phyloP scores from a whole-genome alignment of 148 eudicot species.

The Tetragonia tetragonoides region DNA sequence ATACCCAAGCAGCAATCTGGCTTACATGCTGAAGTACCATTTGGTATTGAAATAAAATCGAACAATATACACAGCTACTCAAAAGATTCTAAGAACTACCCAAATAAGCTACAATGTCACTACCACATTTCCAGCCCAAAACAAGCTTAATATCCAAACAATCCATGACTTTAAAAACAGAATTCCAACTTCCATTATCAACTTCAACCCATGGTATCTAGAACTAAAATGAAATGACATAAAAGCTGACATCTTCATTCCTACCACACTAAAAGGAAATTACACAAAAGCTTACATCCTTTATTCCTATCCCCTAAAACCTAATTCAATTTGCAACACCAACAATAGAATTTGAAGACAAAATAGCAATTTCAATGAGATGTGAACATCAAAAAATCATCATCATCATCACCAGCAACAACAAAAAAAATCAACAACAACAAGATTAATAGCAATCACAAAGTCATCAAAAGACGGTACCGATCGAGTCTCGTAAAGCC shows the following conservation, averaged over 20 bases:
- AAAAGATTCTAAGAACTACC: not conserved
- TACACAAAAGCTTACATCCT: not conserved
- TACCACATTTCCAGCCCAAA: not conserved
- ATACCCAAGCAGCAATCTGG: not conserved
- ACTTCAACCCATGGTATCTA: conserved; percentile 11
- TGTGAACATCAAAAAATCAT: not conserved
- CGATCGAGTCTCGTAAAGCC: conserved; percentile 83
- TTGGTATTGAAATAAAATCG: not conserved
- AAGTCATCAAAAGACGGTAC: conserved; percentile 30
- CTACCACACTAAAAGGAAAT: not conserved
- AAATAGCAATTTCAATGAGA: not conserved
- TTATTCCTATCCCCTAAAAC: not conserved
- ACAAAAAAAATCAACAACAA: not conserved
- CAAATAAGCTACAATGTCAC: not conserved
- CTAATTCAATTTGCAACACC: not conserved
- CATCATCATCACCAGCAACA: not conserved
- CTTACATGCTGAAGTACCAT: not conserved
- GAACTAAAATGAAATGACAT: not conserved
- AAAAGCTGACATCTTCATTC: not conserved
- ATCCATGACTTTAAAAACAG: not conserved
- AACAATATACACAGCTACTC: not conserved
- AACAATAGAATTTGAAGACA: not conserved
- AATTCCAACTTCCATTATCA: not conserved
- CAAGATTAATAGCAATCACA: not conserved
- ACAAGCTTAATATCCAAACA: not conserved